A percentile compares a stretch with the other conserved stretches of the same genome.
Evolutionary conservation across 352 stramenopile genomes (phyloP).

Genomic region (Thalassiosira livingstoniorum): DNA sequence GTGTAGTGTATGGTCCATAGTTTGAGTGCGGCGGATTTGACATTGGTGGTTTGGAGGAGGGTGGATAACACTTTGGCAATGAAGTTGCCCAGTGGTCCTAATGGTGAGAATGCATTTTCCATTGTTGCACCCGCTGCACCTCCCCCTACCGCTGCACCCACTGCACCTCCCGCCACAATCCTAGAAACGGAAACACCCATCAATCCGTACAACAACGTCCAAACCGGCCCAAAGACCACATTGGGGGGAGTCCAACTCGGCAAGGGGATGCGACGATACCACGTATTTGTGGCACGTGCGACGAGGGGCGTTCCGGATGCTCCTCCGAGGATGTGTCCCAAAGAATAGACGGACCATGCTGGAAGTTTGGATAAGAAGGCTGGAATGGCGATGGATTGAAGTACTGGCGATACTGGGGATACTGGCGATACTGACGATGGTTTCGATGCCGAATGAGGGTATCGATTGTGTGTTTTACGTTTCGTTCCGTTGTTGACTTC

Average conservation of each 20-base stretch:
- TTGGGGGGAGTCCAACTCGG: conserved; percentile 69
- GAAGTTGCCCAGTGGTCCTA: no score
- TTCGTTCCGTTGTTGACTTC: no score
- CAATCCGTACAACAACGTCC: conserved; percentile 66
- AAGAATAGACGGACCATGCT: conserved; percentile 39
- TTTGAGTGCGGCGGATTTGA: conserved; percentile 8
- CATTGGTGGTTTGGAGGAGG: neutral
- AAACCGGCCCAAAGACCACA: conserved; percentile 73
- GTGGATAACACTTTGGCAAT: neutral
- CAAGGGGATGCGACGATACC: conserved; percentile 69
- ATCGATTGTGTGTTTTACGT: no score
- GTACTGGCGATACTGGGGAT: neutral
- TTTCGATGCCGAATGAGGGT: no score
- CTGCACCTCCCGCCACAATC: conserved; percentile 24
- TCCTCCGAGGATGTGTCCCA: conserved; percentile 60
- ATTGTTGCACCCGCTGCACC: no score
- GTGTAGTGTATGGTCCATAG: conserved; percentile 58
- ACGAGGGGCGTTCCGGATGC: conserved; percentile 61
- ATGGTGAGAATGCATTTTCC: no score
- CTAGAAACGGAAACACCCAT: conserved; percentile 69
- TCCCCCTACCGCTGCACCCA: neutral
- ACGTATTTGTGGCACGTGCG: conserved; percentile 56
- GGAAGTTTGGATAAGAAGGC: conserved; percentile 2
- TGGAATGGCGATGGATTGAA: neutral
- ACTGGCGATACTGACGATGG: no score